Evolutionary conservation across 2,329 filamentous ascomycete species (phyloP).

Genomic region (Lithohypha guttulata): DNA sequence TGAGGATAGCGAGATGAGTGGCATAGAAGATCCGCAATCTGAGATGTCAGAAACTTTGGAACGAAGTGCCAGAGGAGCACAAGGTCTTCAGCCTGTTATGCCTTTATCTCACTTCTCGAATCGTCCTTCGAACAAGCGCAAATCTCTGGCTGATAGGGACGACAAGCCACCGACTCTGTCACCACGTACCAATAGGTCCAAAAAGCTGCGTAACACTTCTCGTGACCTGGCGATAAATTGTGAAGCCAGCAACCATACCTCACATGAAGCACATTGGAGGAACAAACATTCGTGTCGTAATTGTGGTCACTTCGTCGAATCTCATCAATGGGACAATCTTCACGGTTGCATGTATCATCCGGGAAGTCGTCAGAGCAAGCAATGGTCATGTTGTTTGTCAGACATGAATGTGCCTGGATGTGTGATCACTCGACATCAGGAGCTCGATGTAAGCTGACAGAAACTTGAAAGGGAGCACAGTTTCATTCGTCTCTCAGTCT

Average conservation of each 20-base stretch:
- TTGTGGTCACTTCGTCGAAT: background rate
- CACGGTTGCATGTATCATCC: constrained; percentile 1
- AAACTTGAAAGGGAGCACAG: constrained; percentile 4
- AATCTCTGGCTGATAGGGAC: background rate
- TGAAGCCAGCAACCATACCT: too few species aligned
- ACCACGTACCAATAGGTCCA: background rate
- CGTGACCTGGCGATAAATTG: too few species aligned
- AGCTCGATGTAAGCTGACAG: background rate
- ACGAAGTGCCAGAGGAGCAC: too few species aligned
- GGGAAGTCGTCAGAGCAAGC: background rate
- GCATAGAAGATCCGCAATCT: background rate
- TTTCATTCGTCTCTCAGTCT: too few species aligned
- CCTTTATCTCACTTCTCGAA: too few species aligned
- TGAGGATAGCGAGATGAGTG: constrained; percentile 5
- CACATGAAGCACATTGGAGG: background rate
- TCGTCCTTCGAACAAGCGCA: background rate
- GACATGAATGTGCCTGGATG: background rate
- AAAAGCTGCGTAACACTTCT: background rate
- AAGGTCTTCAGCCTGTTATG: too few species aligned
- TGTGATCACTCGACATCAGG: background rate
- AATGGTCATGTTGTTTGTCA: background rate
- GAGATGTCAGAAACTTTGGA: too few species aligned
- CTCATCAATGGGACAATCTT: constrained; percentile 1
- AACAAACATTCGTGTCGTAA: background rate
- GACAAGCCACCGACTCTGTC: background rate